phyloP scores from a whole-genome alignment of 2,329 filamentous ascomycete species.

The Fusarium sp. region DNA sequence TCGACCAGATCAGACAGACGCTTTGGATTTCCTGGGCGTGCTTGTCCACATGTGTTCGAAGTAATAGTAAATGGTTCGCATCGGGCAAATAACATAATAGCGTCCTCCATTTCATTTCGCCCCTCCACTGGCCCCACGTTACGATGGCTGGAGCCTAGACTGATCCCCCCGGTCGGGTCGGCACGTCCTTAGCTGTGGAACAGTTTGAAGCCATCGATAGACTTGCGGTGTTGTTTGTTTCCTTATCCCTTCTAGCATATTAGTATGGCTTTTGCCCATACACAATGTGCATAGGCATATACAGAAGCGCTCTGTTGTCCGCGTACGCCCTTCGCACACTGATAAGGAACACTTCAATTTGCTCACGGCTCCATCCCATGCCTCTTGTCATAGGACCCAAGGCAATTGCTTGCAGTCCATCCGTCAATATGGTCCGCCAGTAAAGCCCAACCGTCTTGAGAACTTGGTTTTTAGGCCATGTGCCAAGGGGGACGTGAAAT shows the following conservation, averaged over 20 bases:
- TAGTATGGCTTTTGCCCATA: constrained; percentile 65
- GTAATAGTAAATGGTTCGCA: constrained; percentile 4
- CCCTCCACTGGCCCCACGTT: constrained; percentile 16
- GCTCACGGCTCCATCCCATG: constrained; percentile 61
- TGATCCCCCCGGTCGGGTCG: not conserved
- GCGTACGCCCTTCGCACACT: constrained; percentile 63
- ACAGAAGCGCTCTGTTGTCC: constrained; percentile 61
- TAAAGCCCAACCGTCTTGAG: constrained; percentile 66
- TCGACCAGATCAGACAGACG: constrained; percentile 1
- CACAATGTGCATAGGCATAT: constrained; percentile 69
- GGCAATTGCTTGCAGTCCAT: constrained; percentile 65
- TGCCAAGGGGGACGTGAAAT: constrained; percentile 67
- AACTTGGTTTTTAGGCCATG: constrained; percentile 65
- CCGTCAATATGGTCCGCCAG: constrained; percentile 64
- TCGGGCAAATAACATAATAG: constrained; percentile 10
- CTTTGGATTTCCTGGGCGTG: not conserved
- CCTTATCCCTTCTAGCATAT: constrained; percentile 9
- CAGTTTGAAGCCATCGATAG: not conserved
- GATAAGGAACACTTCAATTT: constrained; percentile 64
- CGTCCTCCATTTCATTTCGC: constrained; percentile 14
- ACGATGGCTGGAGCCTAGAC: not conserved
- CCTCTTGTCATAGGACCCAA: constrained; percentile 65
- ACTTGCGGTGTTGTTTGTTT: not conserved
- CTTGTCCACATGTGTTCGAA: not conserved
- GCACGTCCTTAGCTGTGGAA: not conserved